A percentile compares a stretch with the other conserved stretches of the same genome.
phyloP scores from a whole-genome alignment of 192 early-diverging fungal species.

The Entomortierella beljakovae region DNA sequence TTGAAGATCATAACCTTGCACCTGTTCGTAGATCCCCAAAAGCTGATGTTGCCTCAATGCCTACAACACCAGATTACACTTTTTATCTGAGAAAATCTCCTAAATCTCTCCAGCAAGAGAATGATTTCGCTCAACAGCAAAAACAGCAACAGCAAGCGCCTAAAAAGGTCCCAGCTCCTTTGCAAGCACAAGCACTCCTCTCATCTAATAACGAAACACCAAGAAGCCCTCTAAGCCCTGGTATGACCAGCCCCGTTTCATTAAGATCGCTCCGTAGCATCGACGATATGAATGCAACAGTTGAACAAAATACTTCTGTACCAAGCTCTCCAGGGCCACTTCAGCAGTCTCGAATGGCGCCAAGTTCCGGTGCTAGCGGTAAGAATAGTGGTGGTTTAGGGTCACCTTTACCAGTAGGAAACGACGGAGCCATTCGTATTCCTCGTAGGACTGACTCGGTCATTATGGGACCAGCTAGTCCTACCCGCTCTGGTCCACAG shows the following conservation, averaged over 20 bases:
- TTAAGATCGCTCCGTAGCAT: conserved; percentile 25
- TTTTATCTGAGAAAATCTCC: conserved; percentile 36
- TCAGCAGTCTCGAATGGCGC: too few relatives aligned
- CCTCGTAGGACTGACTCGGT: conserved; percentile 38
- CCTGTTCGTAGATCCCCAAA: conserved; percentile 48
- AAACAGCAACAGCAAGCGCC: conserved; percentile 8
- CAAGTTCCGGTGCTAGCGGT: not conserved
- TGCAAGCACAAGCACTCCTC: conserved; percentile 32
- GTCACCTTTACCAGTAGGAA: conserved; percentile 1
- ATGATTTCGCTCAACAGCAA: conserved; percentile 8
- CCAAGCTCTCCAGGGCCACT: not conserved
- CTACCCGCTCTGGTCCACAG: conserved; percentile 1
- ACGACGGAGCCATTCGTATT: conserved; percentile 17
- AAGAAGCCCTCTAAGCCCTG: conserved; percentile 33
- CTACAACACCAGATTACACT: conserved; percentile 25
- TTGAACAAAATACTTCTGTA: not conserved
- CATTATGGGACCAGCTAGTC: conserved; percentile 22
- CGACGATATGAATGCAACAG: conserved; percentile 9
- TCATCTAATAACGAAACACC: conserved; percentile 5
- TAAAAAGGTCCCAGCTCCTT: conserved; percentile 31
- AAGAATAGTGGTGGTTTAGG: not conserved
- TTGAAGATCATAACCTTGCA: conserved; percentile 39
- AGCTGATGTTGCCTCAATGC: conserved; percentile 50
- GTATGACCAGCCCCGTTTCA: conserved; percentile 25
- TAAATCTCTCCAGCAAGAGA: conserved; percentile 34